phyloP scores from a whole-genome alignment of 352 stramenopile species.

The Pythium apleroticum region DNA sequence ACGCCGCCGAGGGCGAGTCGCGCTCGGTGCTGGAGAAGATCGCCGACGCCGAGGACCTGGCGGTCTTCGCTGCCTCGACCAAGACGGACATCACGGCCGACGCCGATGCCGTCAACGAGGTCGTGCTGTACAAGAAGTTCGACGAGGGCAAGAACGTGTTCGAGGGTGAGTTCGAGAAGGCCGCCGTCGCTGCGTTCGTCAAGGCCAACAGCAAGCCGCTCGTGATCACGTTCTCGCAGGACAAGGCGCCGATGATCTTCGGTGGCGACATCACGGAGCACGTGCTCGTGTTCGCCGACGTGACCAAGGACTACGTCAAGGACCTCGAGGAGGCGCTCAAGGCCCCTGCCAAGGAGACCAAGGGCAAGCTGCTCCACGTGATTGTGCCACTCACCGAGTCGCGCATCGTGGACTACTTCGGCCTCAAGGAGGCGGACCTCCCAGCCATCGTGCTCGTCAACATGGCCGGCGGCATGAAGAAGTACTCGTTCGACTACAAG shows the following conservation, averaged over 20 bases:
- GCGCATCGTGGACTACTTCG: conserved; percentile 94
- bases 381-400: conserved; percentile 86
- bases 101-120: conserved; percentile 48
- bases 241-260: conserved; percentile 92
- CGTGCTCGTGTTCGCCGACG: conserved; percentile 86
- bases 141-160: conserved; percentile 82
- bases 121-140: conserved; percentile 89
- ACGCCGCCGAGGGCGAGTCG: conserved; percentile 70
- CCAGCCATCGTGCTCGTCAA: conserved; percentile 88
- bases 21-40: conserved; percentile 77
- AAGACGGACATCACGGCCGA: conserved; percentile 62
- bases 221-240: conserved; percentile 89
- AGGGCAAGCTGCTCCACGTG: conserved; percentile 91
- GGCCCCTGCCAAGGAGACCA: conserved; percentile 64
- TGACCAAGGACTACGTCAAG: conserved; percentile 61
- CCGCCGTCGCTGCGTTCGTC: conserved; percentile 66
- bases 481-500: conserved; percentile 86
- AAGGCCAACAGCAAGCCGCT: conserved; percentile 83
- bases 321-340: conserved; percentile 60
- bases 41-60: conserved; percentile 67
- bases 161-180: conserved; percentile 72
- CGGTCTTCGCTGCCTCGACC: conserved; percentile 75
- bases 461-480: conserved; percentile 93
- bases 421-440: conserved; percentile 82
- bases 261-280: conserved; percentile 85